A percentile compares a stretch with the other conserved stretches of the same genome.
Conservation (phyloP, 345 rosid species). For the Rhodamnia argentea region DNA sequence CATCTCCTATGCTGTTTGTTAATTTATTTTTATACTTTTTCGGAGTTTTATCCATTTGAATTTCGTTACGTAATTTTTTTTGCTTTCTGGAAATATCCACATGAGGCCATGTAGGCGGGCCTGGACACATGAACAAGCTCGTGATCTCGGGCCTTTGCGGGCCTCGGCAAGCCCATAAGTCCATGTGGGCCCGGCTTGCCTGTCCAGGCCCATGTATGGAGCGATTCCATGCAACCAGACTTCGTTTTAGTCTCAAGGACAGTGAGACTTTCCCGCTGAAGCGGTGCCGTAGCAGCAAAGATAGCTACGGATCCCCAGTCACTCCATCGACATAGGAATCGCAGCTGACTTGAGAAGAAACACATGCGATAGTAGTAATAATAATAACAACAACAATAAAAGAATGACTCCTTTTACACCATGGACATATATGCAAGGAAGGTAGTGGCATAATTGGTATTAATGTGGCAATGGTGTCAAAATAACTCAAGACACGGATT, state of each 20-base stretch:
- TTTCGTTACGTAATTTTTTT: not conserved
- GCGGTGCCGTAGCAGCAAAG: not conserved
- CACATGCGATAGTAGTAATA: too few species aligned
- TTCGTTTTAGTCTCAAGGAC: not conserved
- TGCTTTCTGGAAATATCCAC: not conserved
- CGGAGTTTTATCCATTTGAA: not conserved
- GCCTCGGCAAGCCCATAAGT: not conserved
- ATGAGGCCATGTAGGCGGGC: not conserved
- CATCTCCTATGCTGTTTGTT: not conserved
- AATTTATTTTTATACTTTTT: not conserved
- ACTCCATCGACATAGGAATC: not conserved
- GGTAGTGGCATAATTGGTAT: too few species aligned
- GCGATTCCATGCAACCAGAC: not conserved
- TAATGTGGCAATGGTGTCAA: too few species aligned
- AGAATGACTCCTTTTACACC: too few species aligned
- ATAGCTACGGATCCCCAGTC: not conserved
- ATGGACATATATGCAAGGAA: too few species aligned
- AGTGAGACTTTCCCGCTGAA: not conserved
- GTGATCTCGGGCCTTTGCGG: not conserved
- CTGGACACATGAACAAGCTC: too few species aligned
- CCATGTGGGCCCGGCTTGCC: not conserved
- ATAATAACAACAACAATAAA: too few species aligned
- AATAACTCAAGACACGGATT: too few species aligned
- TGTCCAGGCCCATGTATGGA: not conserved
- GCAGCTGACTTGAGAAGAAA: not conserved